Evolutionary conservation across 2,329 filamentous ascomycete genomes (phyloP), one percentile per base, ranked within the genome.

Genomic region (Verticillium tricorpus): DNA sequence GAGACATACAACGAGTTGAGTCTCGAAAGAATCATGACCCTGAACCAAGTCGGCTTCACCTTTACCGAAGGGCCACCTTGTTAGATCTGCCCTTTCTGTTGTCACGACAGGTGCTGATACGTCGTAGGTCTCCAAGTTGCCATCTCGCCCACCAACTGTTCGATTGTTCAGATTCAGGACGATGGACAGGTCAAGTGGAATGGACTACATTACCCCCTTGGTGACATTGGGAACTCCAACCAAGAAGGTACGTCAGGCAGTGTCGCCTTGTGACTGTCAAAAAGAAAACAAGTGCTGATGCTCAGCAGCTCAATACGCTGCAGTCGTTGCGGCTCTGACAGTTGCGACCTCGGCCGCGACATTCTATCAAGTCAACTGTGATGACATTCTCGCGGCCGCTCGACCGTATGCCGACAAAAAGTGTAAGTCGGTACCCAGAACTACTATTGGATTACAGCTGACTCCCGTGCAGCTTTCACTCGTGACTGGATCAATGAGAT

Each of bases 41-140:
- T 96, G 32, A 80, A 88, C 32, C 91, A 97, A 72, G 87, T 88
- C 56, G 92, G 92, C 1, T 96, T 96, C 73, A 81, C 83, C 7
- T 95, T 90, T 70, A 74, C 83, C 4, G 81, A 88, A 17, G 84
- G 87, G 50, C 82, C 85, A 14, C 84, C 89, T 63, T 89, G 89
- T 89, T 74, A 74, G 83, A 68, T 9, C 57, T 34, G 35, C 55
- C n/a, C 31, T 50, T 52, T 17, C 28, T 17, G 19, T 34, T 56
- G 19, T 34, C 5, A 19, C 5, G 50, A 56, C 25, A 12, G 9
- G 15, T n/a, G n/a, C 54, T 56, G 28, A 56, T 19, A 17, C 25
- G 15, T 58, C 32, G 25, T 52, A 86, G 84, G 84, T 66, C 74
- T 87, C 11, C 84, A 88, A 67, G 78, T 82, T n/a, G 83, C 82